Conservation (phyloP, 2,329 filamentous ascomycete genomes). For the Metarhizium humberi region DNA sequence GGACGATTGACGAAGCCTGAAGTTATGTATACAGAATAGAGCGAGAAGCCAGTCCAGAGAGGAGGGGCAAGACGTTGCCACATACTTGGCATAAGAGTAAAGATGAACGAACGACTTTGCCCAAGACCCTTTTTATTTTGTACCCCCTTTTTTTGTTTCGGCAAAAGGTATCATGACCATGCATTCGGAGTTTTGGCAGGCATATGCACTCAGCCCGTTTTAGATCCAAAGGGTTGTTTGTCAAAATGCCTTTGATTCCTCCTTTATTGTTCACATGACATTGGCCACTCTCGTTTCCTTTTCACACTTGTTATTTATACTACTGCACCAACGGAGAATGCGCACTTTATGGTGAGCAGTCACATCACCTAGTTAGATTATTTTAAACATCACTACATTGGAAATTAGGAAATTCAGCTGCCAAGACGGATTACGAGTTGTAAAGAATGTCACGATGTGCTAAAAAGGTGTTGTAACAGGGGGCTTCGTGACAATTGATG, state of each 20-base stretch:
- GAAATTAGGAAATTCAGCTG: background rate
- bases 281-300: background rate
- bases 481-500: too few species aligned
- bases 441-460: background rate
- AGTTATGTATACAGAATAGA: background rate
- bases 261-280: background rate
- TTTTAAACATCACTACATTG: background rate
- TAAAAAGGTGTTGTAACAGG: too few species aligned
- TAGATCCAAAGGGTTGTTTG: background rate
- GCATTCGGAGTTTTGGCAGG: conserved; percentile 11
- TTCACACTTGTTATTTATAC: background rate
- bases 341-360: too few species aligned
- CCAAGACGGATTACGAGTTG: background rate
- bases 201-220: conserved; percentile 1
- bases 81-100: background rate
- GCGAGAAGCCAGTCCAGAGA: background rate
- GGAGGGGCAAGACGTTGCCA: background rate
- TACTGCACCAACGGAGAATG: background rate
- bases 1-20: background rate
- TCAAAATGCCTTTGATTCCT: background rate
- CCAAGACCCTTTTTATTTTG: background rate
- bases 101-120: background rate
- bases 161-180: conserved; percentile 1
- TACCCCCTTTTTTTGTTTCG: background rate
- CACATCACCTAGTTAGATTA: background rate